These are phyloP conservation scores for Didymellaceae sp. DNA, from an alignment of 2,329 filamentous ascomycete genomes.

Conservation along the genomic window DNA sequence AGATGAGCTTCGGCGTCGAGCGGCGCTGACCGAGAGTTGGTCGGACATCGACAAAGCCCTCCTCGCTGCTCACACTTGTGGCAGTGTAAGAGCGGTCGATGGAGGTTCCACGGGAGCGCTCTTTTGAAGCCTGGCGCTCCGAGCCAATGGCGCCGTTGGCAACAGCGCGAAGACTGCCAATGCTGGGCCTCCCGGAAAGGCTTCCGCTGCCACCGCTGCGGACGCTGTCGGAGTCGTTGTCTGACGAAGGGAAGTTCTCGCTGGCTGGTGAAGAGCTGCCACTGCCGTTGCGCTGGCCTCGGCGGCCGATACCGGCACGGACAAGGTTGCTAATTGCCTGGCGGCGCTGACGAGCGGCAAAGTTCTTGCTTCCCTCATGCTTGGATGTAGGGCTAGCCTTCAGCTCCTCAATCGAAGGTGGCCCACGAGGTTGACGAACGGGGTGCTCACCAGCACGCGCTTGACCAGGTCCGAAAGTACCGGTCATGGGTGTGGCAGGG, in stretches of 20 bases:
- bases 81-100: conserved; percentile 58
- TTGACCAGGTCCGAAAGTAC: conserved; percentile 91
- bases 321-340: conserved; percentile 92
- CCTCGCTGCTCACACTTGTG: conserved; percentile 71
- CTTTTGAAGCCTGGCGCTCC: conserved; percentile 69
- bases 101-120: conserved; percentile 45
- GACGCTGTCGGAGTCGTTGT: conserved; percentile 62
- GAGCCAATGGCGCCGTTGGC: conserved; percentile 87
- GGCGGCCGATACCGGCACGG: conserved; percentile 85
- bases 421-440: conserved; percentile 88
- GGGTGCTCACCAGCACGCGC: conserved; percentile 94
- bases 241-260: conserved; percentile 76
- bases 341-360: conserved; percentile 88
- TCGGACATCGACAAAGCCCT: conserved; percentile 61
- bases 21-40: conserved; percentile 69
- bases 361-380: conserved; percentile 96
- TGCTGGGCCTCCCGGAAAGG: conserved; percentile 75
- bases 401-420: conserved; percentile 90
- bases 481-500: conserved; percentile 79
- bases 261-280: conserved; percentile 90
- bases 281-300: conserved; percentile 70
- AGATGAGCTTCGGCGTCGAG: conserved; percentile 83
- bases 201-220: conserved; percentile 76
- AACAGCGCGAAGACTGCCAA: conserved; percentile 77
- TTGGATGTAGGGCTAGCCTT: conserved; percentile 88